Conservation (phyloP, 2,329 filamentous ascomycete genomes). For the Raffaelea albimanens region DNA sequence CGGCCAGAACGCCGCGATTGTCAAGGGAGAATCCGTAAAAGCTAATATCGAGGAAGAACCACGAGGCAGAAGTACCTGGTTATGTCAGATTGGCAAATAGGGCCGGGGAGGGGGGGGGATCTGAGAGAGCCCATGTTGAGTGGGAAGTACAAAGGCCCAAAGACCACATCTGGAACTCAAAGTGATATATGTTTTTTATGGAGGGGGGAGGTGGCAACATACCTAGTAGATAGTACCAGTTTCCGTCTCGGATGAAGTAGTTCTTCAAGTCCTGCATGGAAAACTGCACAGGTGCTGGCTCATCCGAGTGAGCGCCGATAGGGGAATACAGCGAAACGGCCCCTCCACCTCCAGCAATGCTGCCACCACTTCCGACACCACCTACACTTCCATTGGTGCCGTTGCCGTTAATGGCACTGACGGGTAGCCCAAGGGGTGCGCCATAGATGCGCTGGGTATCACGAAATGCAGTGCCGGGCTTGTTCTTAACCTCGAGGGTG, state of each 20-base stretch:
- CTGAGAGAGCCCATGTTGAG: too few species aligned
- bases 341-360: background rate
- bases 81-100: background rate
- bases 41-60: constrained; percentile 47
- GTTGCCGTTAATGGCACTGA: constrained; percentile 5
- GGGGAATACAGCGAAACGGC: constrained; percentile 25
- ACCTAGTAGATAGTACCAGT: constrained; percentile 34
- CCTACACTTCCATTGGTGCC: background rate
- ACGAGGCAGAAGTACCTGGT: constrained; percentile 33
- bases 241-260: constrained; percentile 39
- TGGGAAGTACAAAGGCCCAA: too few species aligned
- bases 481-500: constrained; percentile 54
- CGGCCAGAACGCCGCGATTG: constrained; percentile 30
- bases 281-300: constrained; percentile 36
- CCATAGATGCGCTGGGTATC: constrained; percentile 52
- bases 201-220: background rate
- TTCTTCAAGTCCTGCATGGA: constrained; percentile 36
- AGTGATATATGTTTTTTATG: too few species aligned
- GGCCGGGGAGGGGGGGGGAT: too few species aligned
- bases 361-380: background rate
- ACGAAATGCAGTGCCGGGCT: constrained; percentile 46
- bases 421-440: constrained; percentile 20
- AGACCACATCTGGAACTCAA: too few species aligned
- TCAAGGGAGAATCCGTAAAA: constrained; percentile 47
- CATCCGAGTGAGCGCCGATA: constrained; percentile 11